phyloP scores from a whole-genome alignment of 805 yeast species.

The Lachancea dasiensis region DNA sequence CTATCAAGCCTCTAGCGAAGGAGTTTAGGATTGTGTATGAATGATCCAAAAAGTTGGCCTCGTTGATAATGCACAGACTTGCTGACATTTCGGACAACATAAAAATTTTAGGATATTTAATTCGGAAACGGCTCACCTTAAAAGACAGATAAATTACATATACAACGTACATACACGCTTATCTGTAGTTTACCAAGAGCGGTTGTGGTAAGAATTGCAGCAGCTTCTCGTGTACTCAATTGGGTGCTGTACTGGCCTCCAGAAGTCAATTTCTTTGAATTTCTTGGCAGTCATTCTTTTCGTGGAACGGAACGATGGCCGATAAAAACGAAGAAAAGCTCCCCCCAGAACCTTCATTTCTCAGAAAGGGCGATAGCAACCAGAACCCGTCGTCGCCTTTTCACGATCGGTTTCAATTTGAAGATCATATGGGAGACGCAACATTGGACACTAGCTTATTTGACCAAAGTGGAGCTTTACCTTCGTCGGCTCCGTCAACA shows the following conservation, averaged over 20 bases:
- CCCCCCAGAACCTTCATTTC: constrained; percentile 3
- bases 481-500: constrained; percentile 7
- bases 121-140: no score
- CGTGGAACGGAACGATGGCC: constrained; percentile 2
- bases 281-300: neutral
- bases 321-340: neutral
- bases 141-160: no score
- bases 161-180: no score
- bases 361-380: constrained; percentile 6
- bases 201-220: no score
- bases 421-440: constrained; percentile 11
- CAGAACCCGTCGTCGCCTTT: constrained; percentile 26
- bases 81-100: no score
- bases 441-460: constrained; percentile 7
- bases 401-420: constrained; percentile 26
- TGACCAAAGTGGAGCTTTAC: constrained; percentile 7
- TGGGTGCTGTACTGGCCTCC: neutral
- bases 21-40: no score
- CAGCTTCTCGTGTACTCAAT: neutral
- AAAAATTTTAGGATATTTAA: no score
- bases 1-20: no score
- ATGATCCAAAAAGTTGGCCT: no score
- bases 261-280: neutral
- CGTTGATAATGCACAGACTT: no score
- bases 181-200: no score